phyloP scores from a whole-genome alignment of 176 grass and related monocot species.

The Oryza punctata region DNA sequence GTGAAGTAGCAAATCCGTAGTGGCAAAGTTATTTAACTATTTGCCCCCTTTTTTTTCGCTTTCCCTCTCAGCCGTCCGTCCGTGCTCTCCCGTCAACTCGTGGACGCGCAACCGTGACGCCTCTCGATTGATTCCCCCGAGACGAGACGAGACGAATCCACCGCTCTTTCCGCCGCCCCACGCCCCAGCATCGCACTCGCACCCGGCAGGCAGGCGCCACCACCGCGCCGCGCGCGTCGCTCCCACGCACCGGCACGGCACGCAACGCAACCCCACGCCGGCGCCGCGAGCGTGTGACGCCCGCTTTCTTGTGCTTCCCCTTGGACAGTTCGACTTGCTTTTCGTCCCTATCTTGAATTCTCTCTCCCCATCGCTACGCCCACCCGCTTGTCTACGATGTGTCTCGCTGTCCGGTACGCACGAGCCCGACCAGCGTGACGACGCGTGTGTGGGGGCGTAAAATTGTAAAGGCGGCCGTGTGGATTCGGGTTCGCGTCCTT shows the following conservation, averaged over 20 bases:
- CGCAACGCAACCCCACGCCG: background rate
- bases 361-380: background rate
- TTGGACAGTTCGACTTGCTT: background rate
- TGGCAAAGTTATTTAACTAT: too few species aligned
- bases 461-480: background rate
- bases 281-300: too few species aligned
- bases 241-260: background rate
- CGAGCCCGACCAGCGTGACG: background rate
- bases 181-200: too few species aligned
- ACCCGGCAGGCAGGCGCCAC: background rate
- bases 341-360: conserved; percentile 34
- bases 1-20: too few species aligned
- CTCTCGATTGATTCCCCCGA: background rate
- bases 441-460: background rate
- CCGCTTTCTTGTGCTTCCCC: background rate
- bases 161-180: background rate
- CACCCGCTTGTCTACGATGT: background rate
- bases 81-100: background rate
- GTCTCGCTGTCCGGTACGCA: conserved; percentile 26
- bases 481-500: conserved; percentile 31
- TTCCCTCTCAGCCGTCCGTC: background rate
- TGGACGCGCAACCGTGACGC: background rate
- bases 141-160: background rate
- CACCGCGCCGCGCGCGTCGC: background rate
- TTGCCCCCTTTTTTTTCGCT: background rate